Conservation (phyloP, 2,329 filamentous ascomycete genomes). For the Hirsutella rhossiliensis region DNA sequence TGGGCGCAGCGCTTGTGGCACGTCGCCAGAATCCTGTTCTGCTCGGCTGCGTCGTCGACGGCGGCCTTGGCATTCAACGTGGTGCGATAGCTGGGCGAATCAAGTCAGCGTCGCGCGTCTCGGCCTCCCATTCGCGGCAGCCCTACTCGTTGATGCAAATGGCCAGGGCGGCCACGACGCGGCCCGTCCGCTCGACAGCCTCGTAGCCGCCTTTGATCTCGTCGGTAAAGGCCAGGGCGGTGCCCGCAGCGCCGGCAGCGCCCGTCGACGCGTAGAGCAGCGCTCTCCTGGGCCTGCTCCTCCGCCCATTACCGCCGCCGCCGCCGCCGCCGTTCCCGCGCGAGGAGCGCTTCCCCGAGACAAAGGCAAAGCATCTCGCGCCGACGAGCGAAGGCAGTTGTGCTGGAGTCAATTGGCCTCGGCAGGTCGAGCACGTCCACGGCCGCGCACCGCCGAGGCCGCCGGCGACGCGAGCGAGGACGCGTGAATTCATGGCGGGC, state of each 20-base stretch:
- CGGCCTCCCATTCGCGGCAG: too few relatives aligned
- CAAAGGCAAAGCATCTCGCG: constrained; percentile 18
- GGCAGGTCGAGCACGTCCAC: constrained; percentile 36
- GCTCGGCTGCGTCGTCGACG: constrained; percentile 49
- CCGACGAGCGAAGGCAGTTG: constrained; percentile 15
- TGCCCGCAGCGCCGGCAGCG: constrained; percentile 35
- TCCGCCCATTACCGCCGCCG: constrained; percentile 9
- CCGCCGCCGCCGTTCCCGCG: constrained; percentile 8
- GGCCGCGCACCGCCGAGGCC: constrained; percentile 24
- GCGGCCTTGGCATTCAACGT: constrained; percentile 62
- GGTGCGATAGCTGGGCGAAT: constrained; percentile 59
- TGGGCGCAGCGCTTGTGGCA: constrained; percentile 91
- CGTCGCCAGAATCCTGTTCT: constrained; percentile 56
- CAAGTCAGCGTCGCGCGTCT: not conserved
- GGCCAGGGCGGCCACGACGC: constrained; percentile 62
- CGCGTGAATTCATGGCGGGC: constrained; percentile 28
- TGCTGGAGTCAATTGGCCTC: constrained; percentile 22
- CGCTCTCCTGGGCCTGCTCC: constrained; percentile 13
- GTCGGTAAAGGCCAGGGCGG: constrained; percentile 43
- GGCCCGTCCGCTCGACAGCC: constrained; percentile 62
- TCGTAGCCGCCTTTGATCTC: constrained; percentile 68
- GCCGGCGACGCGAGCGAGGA: constrained; percentile 24
- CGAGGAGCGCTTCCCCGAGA: too few relatives aligned
- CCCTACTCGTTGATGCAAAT: constrained; percentile 90
- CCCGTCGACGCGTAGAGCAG: constrained; percentile 39